phyloP scores from a whole-genome alignment of 2,329 filamentous ascomycete genomes.

The Rutstroemia sp. region DNA sequence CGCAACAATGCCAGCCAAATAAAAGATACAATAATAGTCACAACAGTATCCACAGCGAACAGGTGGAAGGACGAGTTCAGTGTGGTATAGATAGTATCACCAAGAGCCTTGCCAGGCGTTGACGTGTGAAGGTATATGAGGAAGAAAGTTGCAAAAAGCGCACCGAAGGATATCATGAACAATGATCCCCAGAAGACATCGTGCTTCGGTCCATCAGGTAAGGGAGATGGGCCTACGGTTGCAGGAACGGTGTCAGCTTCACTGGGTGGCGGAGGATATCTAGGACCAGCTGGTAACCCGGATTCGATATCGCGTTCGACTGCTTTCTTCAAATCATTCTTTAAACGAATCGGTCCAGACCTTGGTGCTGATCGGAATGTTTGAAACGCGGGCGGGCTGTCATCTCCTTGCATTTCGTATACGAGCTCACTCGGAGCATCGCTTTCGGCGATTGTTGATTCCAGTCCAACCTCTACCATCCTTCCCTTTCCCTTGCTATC shows the following conservation, averaged over 20 bases:
- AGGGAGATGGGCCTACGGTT: conserved; percentile 45
- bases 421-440: conserved; percentile 55
- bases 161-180: conserved; percentile 77
- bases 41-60: conserved; percentile 81
- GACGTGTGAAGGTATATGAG: conserved; percentile 87
- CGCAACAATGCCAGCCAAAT: conserved; percentile 84
- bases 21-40: conserved; percentile 81
- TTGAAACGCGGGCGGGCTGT: conserved; percentile 55
- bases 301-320: conserved; percentile 20
- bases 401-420: conserved; percentile 44
- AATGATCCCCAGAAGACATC: conserved; percentile 90
- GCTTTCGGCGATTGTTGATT: conserved; percentile 54
- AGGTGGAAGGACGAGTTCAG: conserved; percentile 82
- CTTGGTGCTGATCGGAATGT: conserved; percentile 37
- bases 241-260: conserved; percentile 41
- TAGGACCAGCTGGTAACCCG: conserved; percentile 10
- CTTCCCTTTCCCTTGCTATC: conserved; percentile 51
- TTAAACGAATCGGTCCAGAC: conserved; percentile 26
- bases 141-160: conserved; percentile 80
- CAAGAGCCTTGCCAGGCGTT: conserved; percentile 61
- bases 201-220: conserved; percentile 68
- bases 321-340: conserved; percentile 18
- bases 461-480: conserved; percentile 83
- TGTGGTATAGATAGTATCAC: conserved; percentile 91
- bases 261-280: conserved; percentile 24